Evolutionary conservation across 2,329 filamentous ascomycete species (phyloP).

Genomic region (Magnaporthiopsis incrustans): DNA sequence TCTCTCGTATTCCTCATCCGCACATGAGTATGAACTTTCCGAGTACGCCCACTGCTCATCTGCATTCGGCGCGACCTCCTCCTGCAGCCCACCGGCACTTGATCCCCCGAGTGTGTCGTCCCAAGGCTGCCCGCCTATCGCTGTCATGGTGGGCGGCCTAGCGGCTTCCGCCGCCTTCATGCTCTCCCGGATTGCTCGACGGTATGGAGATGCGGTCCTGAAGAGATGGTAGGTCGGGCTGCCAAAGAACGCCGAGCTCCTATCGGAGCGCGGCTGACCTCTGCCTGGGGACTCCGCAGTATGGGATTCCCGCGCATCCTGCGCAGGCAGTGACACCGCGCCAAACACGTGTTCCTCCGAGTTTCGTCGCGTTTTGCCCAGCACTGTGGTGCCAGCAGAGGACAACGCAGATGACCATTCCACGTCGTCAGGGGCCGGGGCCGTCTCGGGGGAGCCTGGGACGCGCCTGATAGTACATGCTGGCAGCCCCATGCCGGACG

Average conservation of each 20-base stretch:
- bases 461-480: slow-evolving; percentile 2
- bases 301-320: neutral
- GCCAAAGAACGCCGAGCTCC: slow-evolving; percentile 42
- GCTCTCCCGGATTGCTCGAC: slow-evolving; percentile 39
- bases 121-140: no score
- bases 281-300: neutral
- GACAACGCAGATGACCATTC: neutral
- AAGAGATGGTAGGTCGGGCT: slow-evolving; percentile 44
- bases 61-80: neutral
- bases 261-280: slow-evolving; percentile 15
- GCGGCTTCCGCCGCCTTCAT: slow-evolving; percentile 29
- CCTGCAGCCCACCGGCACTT: neutral
- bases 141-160: neutral
- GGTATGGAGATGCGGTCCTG: slow-evolving; percentile 47
- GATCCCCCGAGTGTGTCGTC: neutral
- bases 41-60: neutral
- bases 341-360: slow-evolving; percentile 2
- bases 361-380: neutral
- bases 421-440: neutral
- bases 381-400: neutral
- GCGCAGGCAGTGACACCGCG: neutral
- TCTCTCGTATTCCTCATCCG: slow-evolving; percentile 10
- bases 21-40: slow-evolving; percentile 6
- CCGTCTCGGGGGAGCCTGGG: neutral
- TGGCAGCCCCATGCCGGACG: neutral